Conservation (phyloP, 1,284 basidiomycete species). For the Moniliella sp. region DNA sequence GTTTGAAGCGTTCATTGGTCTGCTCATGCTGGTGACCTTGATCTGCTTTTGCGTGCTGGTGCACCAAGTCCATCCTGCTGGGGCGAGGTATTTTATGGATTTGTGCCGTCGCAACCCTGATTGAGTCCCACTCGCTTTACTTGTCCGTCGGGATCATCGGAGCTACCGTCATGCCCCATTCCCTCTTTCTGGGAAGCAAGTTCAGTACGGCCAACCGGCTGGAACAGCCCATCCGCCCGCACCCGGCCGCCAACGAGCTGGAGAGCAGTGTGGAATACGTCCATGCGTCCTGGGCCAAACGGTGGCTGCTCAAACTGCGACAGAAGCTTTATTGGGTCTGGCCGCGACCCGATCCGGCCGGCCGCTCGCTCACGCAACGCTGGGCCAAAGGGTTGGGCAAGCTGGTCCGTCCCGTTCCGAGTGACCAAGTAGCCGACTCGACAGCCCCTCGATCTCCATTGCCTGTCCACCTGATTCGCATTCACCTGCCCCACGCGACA, state of each 20-base stretch:
- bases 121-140: slow-evolving; percentile 47
- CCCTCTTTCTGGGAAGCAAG: slow-evolving; percentile 65
- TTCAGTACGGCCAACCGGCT: slow-evolving; percentile 21
- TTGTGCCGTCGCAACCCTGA: slow-evolving; percentile 50
- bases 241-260: neutral
- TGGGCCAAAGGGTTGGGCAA: too few relatives aligned
- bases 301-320: too few relatives aligned
- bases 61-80: slow-evolving; percentile 49
- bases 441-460: too few relatives aligned
- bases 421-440: too few relatives aligned
- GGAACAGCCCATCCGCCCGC: neutral
- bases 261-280: too few relatives aligned
- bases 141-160: slow-evolving; percentile 46
- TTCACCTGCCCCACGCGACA: slow-evolving; percentile 25
- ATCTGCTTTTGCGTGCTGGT: slow-evolving; percentile 63
- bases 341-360: too few relatives aligned
- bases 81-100: slow-evolving; percentile 62
- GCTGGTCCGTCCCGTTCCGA: too few relatives aligned
- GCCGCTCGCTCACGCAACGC: too few relatives aligned
- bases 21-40: slow-evolving; percentile 36
- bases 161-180: slow-evolving; percentile 58
- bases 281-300: too few relatives aligned
- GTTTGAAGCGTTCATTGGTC: slow-evolving; percentile 51
- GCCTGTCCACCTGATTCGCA: slow-evolving; percentile 7
- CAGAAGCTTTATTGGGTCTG: too few relatives aligned